Evolutionary conservation across 2,329 filamentous ascomycete genomes (phyloP), one percentile per base, ranked within the genome.

Genomic region (Boeremia lycopersici): DNA sequence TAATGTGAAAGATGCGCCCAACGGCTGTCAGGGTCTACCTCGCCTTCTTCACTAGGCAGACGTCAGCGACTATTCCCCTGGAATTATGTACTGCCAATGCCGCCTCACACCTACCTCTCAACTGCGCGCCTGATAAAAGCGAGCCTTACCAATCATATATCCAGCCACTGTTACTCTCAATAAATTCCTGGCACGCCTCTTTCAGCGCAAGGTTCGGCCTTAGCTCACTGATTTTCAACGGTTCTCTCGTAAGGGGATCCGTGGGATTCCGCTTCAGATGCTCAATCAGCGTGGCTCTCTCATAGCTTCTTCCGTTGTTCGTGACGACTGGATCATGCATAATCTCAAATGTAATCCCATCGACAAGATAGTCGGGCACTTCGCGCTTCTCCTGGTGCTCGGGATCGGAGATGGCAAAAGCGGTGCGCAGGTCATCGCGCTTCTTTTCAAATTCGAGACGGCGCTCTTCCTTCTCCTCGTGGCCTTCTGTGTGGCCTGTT

Each of bases 291-390:
- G 90, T 90, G 0, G 90, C 83, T 36, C 93, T 85, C 73, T 98
- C 95, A 72, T 96, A 99, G 1, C 89, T 95, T 61, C 93, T 90
- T 11, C 95, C 95, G 1, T 89, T 93, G 68, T 89, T 92, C 1
- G 90, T 93, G 2, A 81, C 77, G 0, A 82, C 87, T 80, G 74
- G 89, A 67, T 92, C 89, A 30, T 88, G 78, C 87, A 92, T 89
- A 56, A 92, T 81, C 39, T 82, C 81, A 63, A 92, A 91, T 8
- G 82, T 87, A 33, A 92, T 91, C 55, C 89, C 88, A 70, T 93
- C 90, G 38, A 93, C 82, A 2, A 86, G 81, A 82, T 89, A 91
- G 58, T 92, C 89, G 0, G 90, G 90, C 1, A 91, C 86, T 64
- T 86, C 82, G 25, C 75, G 67, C 52, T 72, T 72, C 41, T 68